A percentile compares a stretch with the other conserved stretches of the same genome.
These are phyloP conservation scores for Candolleomyces eurysporus DNA, from an alignment of 768 basidiomycete species.

Conservation along the genomic window DNA sequence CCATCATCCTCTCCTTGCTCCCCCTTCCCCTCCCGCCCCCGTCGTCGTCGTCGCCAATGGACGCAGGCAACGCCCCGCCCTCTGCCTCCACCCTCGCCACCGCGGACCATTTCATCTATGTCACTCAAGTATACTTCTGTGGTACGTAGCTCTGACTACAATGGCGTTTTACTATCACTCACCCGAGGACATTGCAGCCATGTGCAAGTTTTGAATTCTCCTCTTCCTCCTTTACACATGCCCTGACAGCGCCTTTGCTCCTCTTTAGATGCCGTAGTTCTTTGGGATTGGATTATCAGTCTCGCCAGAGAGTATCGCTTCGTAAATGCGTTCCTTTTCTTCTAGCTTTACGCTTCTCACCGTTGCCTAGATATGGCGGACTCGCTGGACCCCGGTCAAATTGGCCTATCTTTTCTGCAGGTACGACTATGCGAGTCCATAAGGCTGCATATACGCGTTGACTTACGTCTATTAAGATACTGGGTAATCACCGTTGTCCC, in stretches of 20 bases:
- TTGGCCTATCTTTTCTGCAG: slow-evolving; percentile 82
- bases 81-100: slow-evolving; percentile 39
- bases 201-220: slow-evolving; percentile 50
- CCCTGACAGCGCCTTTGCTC: slow-evolving; percentile 23
- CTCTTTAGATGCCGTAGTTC: slow-evolving; percentile 67
- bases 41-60: slow-evolving; percentile 24
- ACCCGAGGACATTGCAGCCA: slow-evolving; percentile 46
- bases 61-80: slow-evolving; percentile 14
- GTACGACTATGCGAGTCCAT: slow-evolving; percentile 35
- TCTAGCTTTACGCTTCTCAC: slow-evolving; percentile 15
- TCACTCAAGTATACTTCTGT: slow-evolving; percentile 83
- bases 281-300: slow-evolving; percentile 86
- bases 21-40: slow-evolving; percentile 10
- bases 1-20: slow-evolving; percentile 28
- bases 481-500: slow-evolving; percentile 83
- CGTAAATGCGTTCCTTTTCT: slow-evolving; percentile 38
- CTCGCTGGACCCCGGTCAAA: slow-evolving; percentile 83
- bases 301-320: slow-evolving; percentile 76
- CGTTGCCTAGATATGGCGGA: slow-evolving; percentile 69
- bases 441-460: slow-evolving; percentile 16
- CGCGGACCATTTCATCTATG: slow-evolving; percentile 76
- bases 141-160: slow-evolving; percentile 50
- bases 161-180: slow-evolving; percentile 23
- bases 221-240: slow-evolving; percentile 22
- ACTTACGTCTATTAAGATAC: slow-evolving; percentile 45